phyloP scores from a whole-genome alignment of 805 yeast genomes.

The Tetrapisispora phaffii region DNA sequence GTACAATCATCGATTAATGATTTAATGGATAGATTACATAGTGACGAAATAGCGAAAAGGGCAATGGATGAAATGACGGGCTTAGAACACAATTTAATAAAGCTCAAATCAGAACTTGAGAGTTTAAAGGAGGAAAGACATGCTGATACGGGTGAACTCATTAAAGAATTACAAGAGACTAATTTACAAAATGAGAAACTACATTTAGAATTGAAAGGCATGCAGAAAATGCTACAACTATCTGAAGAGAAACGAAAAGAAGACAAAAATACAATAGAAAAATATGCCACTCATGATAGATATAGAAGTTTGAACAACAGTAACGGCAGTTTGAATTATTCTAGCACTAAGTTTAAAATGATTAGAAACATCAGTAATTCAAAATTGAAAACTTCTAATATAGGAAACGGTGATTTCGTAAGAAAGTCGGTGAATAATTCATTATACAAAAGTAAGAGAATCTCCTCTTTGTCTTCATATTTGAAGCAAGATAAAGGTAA shows the following conservation, averaged over 20 bases:
- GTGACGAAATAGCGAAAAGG: conserved; percentile 76
- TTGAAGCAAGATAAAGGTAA: background rate
- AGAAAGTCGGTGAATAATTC: background rate
- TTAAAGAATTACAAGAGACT: conserved; percentile 54
- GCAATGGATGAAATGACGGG: conserved; percentile 55
- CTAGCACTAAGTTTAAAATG: background rate
- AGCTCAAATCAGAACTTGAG: conserved; percentile 38
- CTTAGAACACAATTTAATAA: conserved; percentile 49
- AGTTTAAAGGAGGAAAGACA: conserved; percentile 35
- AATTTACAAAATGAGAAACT: conserved; percentile 48
- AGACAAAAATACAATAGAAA: conserved; percentile 16
- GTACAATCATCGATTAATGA: conserved; percentile 69
- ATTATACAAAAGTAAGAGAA: conserved; percentile 16
- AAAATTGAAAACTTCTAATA: background rate
- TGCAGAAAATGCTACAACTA: conserved; percentile 50
- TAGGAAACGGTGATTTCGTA: background rate
- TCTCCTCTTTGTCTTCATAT: conserved; percentile 17
- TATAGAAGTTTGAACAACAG: conserved; percentile 1
- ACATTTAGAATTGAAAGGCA: conserved; percentile 47
- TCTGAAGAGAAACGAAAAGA: conserved; percentile 39
- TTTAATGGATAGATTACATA: conserved; percentile 59
- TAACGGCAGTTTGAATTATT: conserved; percentile 3
- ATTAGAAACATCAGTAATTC: background rate
- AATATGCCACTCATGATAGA: conserved; percentile 12
- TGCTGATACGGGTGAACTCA: conserved; percentile 44